Evolutionary conservation across 2,329 filamentous ascomycete genomes (phyloP).

Genomic region (Dactylellina drechsleri): DNA sequence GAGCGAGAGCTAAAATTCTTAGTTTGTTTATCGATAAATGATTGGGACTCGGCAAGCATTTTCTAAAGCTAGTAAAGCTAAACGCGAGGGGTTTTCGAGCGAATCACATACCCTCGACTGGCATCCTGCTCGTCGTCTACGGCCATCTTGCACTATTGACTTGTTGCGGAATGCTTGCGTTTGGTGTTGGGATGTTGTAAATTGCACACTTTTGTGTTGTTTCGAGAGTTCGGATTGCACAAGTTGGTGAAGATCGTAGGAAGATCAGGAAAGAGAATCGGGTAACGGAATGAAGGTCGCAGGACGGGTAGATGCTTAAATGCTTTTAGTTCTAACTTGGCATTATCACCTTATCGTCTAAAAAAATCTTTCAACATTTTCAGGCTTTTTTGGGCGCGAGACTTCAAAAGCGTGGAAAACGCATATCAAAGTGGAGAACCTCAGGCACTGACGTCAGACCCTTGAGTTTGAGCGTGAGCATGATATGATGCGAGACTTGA

Average conservation of each 20-base stretch:
- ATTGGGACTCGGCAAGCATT: too few species aligned
- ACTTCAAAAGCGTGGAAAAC: too few species aligned
- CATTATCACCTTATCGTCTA: background rate
- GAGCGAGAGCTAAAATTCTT: conserved; percentile 14
- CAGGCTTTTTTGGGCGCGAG: too few species aligned
- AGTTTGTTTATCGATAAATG: background rate
- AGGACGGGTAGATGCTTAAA: conserved; percentile 2
- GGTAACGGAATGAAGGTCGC: background rate
- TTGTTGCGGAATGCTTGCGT: too few species aligned
- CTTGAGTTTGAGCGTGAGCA: background rate
- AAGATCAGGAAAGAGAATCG: conserved; percentile 8
- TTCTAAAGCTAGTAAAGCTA: background rate
- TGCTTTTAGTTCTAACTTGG: conserved; percentile 2
- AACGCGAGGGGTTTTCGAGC: background rate
- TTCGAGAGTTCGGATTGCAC: conserved; percentile 7
- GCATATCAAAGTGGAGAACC: conserved; percentile 9
- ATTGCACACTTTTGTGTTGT: conserved; percentile 27
- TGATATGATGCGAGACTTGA: background rate
- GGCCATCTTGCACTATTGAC: too few species aligned
- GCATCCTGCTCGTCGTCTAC: background rate
- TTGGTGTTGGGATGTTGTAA: conserved; percentile 14
- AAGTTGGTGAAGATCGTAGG: conserved; percentile 20
- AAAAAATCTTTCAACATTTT: conserved; percentile 1
- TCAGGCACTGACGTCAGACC: conserved; percentile 9
- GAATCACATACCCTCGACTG: background rate